Evolutionary conservation across 768 basidiomycete species (phyloP), one percentile per base, ranked within the genome.

Genomic region (Hypsizygus marmoreus): DNA sequence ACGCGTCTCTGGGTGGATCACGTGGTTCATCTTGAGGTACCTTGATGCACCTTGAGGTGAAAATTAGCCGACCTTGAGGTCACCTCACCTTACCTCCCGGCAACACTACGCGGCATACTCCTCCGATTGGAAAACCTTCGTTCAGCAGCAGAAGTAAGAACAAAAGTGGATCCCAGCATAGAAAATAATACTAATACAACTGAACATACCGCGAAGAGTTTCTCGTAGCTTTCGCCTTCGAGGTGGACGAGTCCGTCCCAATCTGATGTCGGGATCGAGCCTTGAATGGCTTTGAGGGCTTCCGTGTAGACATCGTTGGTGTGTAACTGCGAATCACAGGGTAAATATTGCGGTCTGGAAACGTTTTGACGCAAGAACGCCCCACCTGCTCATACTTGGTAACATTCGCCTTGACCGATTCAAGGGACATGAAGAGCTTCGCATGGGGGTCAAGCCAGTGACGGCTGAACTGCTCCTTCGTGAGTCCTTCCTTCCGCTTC

Each of bases 301-400:
- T 19, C n/a, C n/a, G 6, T 20, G 16, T 13, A 3, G 30, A n/a
- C 14, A 30, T 9, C n/a, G n/a, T n/a, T n/a, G n/a, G 23, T n/a
- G n/a, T 35, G 42, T 3, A 35, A 12, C 43, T 35, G 33, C 5
- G 14, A n/a, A 35, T 9, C n/a, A n/a, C n/a, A n/a, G n/a, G n/a
- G n/a, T n/a, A n/a, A n/a, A n/a, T n/a, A n/a, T n/a, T n/a, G n/a
- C n/a, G n/a, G n/a, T n/a, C n/a, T n/a, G n/a, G n/a, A n/a, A n/a
- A n/a, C n/a, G n/a, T n/a, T n/a, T n/a, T n/a, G n/a, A n/a, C 1
- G 13, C 6, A 22, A 6, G 12, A 26, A 31, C 13, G 4, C 23
- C 53, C 29, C 20, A 67, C 68, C 61, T 68, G 65, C 40, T 71
- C 66, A 44, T 67, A 69, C 33, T 66, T 67, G 24, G 66, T 55